Conservation (phyloP, 306 rosid genomes). For the Sicyos baderoa region DNA sequence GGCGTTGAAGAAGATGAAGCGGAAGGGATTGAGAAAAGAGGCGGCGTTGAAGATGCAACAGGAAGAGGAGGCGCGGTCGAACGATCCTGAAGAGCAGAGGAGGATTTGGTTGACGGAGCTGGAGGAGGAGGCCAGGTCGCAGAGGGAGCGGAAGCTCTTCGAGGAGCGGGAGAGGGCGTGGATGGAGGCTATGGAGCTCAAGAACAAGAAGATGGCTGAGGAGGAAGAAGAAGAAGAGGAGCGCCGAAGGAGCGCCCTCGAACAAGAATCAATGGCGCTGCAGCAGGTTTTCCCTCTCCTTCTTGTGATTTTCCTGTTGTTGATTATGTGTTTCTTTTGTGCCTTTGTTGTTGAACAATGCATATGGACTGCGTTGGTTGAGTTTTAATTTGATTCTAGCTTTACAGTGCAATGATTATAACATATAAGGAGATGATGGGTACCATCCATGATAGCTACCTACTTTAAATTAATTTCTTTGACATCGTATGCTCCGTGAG, state of each 20-base stretch:
- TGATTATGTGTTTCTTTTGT: background rate
- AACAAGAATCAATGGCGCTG: constrained; percentile 26
- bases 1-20: constrained; percentile 59
- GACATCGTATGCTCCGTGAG: too few species aligned
- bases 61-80: constrained; percentile 49
- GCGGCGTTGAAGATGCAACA: constrained; percentile 41
- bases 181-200: constrained; percentile 47
- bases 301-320: background rate
- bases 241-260: constrained; percentile 24
- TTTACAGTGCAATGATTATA: background rate
- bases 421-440: too few species aligned
- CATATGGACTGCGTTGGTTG: background rate
- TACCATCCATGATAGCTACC: too few species aligned
- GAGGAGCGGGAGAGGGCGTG: constrained; percentile 66
- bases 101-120: constrained; percentile 32
- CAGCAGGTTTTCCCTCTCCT: constrained; percentile 24
- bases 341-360: background rate
- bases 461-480: too few species aligned
- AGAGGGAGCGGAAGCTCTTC: constrained; percentile 44
- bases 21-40: constrained; percentile 61
- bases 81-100: constrained; percentile 59
- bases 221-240: constrained; percentile 38
- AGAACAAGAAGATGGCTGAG: constrained; percentile 25
- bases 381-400: background rate
- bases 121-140: constrained; percentile 55